Evolutionary conservation across 2,329 filamentous ascomycete species (phyloP), one percentile per base, ranked within the genome.

Genomic region (Shiraia bambusicola): DNA sequence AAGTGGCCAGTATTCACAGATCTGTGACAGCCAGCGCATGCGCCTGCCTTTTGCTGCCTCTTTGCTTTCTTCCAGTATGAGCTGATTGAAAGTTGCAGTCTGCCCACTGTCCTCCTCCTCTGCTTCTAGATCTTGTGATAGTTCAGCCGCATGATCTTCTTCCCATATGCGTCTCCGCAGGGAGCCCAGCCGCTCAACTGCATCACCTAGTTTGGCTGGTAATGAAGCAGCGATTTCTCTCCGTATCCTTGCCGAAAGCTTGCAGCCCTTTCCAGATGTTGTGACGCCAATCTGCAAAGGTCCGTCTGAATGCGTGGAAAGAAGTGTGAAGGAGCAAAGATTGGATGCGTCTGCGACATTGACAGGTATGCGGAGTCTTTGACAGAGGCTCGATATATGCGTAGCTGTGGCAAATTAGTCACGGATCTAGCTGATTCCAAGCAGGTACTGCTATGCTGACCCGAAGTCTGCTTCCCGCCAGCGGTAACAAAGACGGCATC

Each of bases 1-100:
- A 17, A 98, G 76, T 1, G 93, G 91, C 93, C 93, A 98, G 71
- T 98, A 98, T 73, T 98, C 93, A 76, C 93, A 98, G 37, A 98
- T 89, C 66, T 98, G 93, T 14, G 87, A 82, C 1, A 98, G 76
- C 93, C 93, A 98, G 43, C 93, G 81, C 76, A 95, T 91, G 37
- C 93, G 80, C 45, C 92, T 78, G 15, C 81, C 90, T 63, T 89
- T 89, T 12, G 83, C 81, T 3, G 84, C 84, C 45, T 87, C 84
- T 1, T 80, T 72, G 59, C 93, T 88, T 31, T 84, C 82, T 33
- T 88, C 84, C 0, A 78, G 81, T 6, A 97, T 79, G 3, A 98
- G 76, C 47, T 80, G 83, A 68, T 98, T 98, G 69, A 98, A 96
- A 0, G 78, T 80, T 1, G 91, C 82, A 12, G 79, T 81, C 69